Evolutionary conservation across 495 filamentous ascomycete species (phyloP), one percentile per base, ranked within the genome.

Genomic region (Lophium mytilinum): DNA sequence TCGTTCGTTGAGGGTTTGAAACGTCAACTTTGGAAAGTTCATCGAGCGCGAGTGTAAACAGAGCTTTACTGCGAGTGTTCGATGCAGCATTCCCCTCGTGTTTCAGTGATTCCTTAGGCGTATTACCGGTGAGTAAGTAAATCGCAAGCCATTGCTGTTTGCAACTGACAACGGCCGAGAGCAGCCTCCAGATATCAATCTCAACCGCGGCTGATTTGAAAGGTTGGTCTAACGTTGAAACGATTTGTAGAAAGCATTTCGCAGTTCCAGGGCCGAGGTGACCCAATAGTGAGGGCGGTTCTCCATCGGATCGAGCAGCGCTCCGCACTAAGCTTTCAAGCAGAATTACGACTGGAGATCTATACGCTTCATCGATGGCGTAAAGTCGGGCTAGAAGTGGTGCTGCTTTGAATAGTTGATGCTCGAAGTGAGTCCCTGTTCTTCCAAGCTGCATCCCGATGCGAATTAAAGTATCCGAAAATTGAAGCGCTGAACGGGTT

Each of bases 101-200:
- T 34, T 81, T 85, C 60, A 89, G 68, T 1, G 83, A 80, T 48
- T 91, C 81, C 50, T 83, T 80, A 14, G 93, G 88, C 0, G 88
- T 88, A 57, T 83, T 84, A 21, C 93, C 93, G 4, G 91, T 95
- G 24, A 97, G 83, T 49, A 97, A 78, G 66, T 89, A 92, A 43
- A 95, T 89, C 0, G 92, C 84, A 73, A 99, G 85, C 85, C 94
- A 97, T 66, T 95, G 90, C 61, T 99, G 93, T 52, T 89, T 84
- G 65, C 88, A 90, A 64, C 88, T 87, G 46, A 97, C 80, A 46
- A 96, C 82, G n/a, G 83, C 84, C 30, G 92, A 86, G 35, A 96
- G 82, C 54, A 99, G 81, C 50, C 78, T 81, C 93, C 93, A 97
- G 49, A 90, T 85, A 19, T 76, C 74, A 48, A 81, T 76, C 19